These are phyloP conservation scores for Sequoia sempervirens DNA, from an alignment of 75 land plant species.

Conservation along the genomic window DNA sequence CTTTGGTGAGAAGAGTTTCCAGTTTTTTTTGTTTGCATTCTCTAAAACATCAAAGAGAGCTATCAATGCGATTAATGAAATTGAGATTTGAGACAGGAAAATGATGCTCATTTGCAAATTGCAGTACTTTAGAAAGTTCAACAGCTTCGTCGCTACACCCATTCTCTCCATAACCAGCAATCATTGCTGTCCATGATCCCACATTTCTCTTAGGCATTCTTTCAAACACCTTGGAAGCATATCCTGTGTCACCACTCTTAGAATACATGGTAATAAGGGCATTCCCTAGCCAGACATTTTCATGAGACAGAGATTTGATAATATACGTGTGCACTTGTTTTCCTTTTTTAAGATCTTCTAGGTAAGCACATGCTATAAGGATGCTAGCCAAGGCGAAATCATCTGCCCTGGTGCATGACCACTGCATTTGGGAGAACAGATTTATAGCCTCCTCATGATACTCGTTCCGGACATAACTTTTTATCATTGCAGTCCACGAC, in stretches of 20 bases:
- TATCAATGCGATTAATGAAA: neutral
- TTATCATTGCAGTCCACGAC: conserved; percentile 73
- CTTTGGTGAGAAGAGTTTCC: neutral
- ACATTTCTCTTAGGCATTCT: conserved; percentile 38
- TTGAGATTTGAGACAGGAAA: neutral
- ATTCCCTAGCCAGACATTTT: conserved; percentile 33
- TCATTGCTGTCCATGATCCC: conserved; percentile 45
- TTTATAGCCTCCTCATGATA: conserved; percentile 25
- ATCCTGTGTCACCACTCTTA: conserved; percentile 23
- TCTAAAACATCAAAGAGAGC: neutral
- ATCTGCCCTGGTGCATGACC: conserved; percentile 32
- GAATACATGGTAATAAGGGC: conserved; percentile 43
- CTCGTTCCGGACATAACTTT: conserved; percentile 50
- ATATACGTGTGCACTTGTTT: conserved; percentile 41
- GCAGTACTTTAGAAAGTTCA: conserved; percentile 28
- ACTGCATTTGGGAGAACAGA: conserved; percentile 33
- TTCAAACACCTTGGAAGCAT: conserved; percentile 35
- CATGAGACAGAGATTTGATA: conserved; percentile 26
- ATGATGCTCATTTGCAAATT: neutral
- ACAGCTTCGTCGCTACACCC: conserved; percentile 31
- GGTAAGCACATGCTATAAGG: conserved; percentile 48
- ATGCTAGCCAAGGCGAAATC: conserved; percentile 44
- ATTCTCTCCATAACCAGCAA: conserved; percentile 44
- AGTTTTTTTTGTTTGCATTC: neutral
- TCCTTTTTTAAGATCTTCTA: conserved; percentile 47